Conservation (phyloP, 345 rosid species). For the Citrus hindsii region DNA sequence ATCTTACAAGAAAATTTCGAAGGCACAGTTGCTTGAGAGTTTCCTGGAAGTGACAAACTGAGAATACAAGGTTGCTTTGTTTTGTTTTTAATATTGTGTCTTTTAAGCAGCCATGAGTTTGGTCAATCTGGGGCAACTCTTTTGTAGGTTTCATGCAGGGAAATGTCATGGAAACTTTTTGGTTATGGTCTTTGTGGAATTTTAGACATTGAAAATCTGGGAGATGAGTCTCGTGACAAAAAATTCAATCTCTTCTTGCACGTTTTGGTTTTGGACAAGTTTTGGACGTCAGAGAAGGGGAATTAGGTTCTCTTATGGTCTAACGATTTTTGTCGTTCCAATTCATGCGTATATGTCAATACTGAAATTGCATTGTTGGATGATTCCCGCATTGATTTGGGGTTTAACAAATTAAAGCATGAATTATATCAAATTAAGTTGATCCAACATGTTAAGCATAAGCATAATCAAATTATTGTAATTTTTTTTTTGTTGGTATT, state of each 20-base stretch:
- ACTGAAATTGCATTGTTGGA: too few species aligned
- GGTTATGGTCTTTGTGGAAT: neutral
- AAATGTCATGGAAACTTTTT: neutral
- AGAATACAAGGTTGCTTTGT: too few species aligned
- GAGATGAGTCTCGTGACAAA: neutral
- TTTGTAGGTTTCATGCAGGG: neutral
- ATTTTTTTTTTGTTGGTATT: neutral
- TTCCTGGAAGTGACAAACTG: neutral
- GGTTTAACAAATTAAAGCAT: too few species aligned
- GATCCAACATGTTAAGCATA: too few species aligned
- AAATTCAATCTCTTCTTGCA: neutral
- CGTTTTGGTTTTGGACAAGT: neutral
- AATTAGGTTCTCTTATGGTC: neutral
- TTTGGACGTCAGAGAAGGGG: neutral
- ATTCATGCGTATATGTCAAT: too few species aligned
- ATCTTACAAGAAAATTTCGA: neutral
- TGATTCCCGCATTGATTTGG: too few species aligned
- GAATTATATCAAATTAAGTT: too few species aligned
- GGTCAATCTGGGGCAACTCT: neutral
- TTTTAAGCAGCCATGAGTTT: neutral
- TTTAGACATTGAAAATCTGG: neutral
- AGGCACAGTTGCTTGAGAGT: neutral
- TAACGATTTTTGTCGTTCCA: neutral
- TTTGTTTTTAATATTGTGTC: too few species aligned
- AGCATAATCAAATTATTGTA: neutral